A percentile compares a stretch with the other conserved stretches of the same genome.
These are phyloP conservation scores for Ormosia semicastrata DNA, from an alignment of 306 rosid species.

Conservation along the genomic window DNA sequence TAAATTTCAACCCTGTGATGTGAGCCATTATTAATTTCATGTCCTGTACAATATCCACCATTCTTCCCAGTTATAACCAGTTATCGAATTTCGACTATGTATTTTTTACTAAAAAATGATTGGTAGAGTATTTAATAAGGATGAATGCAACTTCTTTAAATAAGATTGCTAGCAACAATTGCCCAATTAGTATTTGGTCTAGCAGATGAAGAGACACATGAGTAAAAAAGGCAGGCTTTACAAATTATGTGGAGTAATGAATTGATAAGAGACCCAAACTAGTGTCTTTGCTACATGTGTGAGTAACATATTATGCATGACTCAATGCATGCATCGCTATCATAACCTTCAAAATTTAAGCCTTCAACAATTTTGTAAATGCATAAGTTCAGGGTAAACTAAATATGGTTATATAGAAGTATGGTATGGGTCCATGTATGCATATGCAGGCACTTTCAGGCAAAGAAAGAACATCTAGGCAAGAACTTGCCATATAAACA, in stretches of 20 bases:
- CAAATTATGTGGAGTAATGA: neutral
- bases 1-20: constrained; percentile 1
- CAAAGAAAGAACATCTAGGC: constrained; percentile 1
- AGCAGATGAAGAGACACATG: neutral
- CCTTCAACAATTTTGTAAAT: neutral
- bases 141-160: neutral
- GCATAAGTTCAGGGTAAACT: neutral
- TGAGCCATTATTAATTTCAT: neutral
- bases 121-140: neutral
- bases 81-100: neutral
- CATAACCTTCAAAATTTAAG: neutral
- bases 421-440: neutral
- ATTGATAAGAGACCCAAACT: neutral
- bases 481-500: neutral
- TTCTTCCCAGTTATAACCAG: neutral
- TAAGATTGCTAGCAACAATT: neutral
- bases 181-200: neutral
- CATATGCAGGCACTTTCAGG: constrained; percentile 8
- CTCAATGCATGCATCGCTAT: constrained; percentile 3
- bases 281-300: neutral
- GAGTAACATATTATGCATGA: neutral
- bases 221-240: neutral
- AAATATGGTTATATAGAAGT: neutral
- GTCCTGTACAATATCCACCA: neutral
- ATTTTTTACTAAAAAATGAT: neutral